Conservation (phyloP, 1,139 yeast species). For the Geotrichum candidum region DNA sequence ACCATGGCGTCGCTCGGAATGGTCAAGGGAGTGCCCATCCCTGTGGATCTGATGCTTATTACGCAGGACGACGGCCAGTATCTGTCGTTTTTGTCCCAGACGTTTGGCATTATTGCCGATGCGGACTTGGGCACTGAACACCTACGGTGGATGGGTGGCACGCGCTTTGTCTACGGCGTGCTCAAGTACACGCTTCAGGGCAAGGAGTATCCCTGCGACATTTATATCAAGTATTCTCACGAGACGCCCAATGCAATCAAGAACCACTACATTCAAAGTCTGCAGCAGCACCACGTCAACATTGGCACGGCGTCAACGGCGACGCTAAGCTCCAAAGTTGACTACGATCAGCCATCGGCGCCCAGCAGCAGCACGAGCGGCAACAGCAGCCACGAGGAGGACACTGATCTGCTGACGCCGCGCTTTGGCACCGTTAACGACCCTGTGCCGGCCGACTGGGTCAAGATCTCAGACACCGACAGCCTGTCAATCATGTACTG, state of each 20-base stretch:
- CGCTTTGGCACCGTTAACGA: slow-evolving; percentile 37
- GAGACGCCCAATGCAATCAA: slow-evolving; percentile 49
- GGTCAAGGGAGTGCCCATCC: slow-evolving; percentile 60
- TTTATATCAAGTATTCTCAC: slow-evolving; percentile 63
- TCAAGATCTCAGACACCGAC: slow-evolving; percentile 40
- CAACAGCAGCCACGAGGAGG: neutral
- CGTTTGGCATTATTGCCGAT: slow-evolving; percentile 89
- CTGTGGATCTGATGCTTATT: slow-evolving; percentile 77
- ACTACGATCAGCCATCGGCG: neutral
- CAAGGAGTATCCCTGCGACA: slow-evolving; percentile 71
- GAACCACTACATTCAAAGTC: slow-evolving; percentile 40
- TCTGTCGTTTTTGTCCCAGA: slow-evolving; percentile 76
- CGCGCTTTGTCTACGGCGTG: slow-evolving; percentile 81
- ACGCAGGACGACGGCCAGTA: slow-evolving; percentile 45
- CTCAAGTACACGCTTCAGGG: slow-evolving; percentile 51
- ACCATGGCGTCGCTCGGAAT: slow-evolving; percentile 62
- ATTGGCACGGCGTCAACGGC: neutral
- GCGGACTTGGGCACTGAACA: slow-evolving; percentile 90
- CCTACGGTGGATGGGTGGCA: slow-evolving; percentile 81
- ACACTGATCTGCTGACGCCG: slow-evolving; percentile 17
- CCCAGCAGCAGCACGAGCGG: neutral
- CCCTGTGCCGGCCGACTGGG: slow-evolving; percentile 67
- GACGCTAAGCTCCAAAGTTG: neutral
- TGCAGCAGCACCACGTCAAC: neutral
- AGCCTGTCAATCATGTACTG: slow-evolving; percentile 70